phyloP scores from a whole-genome alignment of 78 protist genomes.

The Dictyostelium intermedium region DNA sequence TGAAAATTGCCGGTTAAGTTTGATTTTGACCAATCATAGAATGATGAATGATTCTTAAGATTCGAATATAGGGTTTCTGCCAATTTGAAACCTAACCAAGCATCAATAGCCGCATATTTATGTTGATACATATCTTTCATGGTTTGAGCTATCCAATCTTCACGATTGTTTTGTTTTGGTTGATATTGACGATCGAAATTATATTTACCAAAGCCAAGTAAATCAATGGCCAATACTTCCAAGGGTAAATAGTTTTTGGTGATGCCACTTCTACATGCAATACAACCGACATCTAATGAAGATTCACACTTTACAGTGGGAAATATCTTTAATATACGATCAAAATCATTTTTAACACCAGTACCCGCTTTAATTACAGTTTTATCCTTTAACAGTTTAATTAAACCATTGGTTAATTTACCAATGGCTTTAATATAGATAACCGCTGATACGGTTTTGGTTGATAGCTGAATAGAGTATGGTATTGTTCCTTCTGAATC shows the following conservation, averaged over 20 bases:
- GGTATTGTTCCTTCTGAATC: slow-evolving; percentile 45
- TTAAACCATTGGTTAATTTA: not conserved
- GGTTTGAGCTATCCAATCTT: not conserved
- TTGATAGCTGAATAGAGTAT: slow-evolving; percentile 32
- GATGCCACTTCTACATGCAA: slow-evolving; percentile 8
- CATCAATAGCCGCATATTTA: slow-evolving; percentile 59
- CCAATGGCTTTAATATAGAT: slow-evolving; percentile 26
- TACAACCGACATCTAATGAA: slow-evolving; percentile 33
- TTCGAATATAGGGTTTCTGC: slow-evolving; percentile 15
- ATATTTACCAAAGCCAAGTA: not conserved
- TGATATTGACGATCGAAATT: not conserved
- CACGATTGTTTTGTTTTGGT: not conserved
- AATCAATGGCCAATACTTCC: slow-evolving; percentile 18
- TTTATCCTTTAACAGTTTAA: not conserved
- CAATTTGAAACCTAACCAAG: slow-evolving; percentile 57
- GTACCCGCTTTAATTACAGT: slow-evolving; percentile 21
- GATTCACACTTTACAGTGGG: not conserved
- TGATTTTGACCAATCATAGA: slow-evolving; percentile 43
- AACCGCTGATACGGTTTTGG: slow-evolving; percentile 21
- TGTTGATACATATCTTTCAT: not conserved
- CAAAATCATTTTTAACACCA: slow-evolving; percentile 50
- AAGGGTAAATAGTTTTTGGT: slow-evolving; percentile 34
- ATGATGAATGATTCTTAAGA: slow-evolving; percentile 6
- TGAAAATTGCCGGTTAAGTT: slow-evolving; percentile 27
- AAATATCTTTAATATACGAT: not conserved